Evolutionary conservation across 2,329 filamentous ascomycete genomes (phyloP).

Genomic region (Sporothrix globosa): DNA sequence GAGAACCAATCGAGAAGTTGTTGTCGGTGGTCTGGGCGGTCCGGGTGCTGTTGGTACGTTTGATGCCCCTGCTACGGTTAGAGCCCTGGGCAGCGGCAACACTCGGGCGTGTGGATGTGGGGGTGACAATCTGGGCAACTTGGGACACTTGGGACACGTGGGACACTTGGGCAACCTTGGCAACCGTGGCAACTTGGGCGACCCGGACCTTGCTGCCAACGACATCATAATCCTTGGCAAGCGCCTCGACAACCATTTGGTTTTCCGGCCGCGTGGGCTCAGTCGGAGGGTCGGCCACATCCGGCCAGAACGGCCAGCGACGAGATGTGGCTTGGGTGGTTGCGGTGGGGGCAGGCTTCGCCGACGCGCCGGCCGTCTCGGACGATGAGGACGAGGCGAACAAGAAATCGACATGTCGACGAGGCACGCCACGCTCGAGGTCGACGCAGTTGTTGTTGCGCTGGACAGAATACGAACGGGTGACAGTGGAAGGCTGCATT

Average conservation of each 20-base stretch:
- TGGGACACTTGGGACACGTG: background rate
- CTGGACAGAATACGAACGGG: background rate
- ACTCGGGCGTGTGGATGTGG: too few species aligned
- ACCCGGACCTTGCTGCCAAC: background rate
- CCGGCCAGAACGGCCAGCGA: constrained; percentile 7
- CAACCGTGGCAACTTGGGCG: background rate
- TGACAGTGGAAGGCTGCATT: background rate
- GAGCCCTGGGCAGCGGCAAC: background rate
- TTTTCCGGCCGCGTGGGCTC: background rate
- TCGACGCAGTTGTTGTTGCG: background rate
- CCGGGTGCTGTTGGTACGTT: background rate
- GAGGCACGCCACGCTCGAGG: background rate
- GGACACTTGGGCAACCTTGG: too few species aligned
- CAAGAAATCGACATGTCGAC: background rate
- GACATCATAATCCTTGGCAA: background rate
- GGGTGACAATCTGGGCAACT: too few species aligned
- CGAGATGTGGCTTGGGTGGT: background rate
- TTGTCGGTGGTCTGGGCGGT: background rate
- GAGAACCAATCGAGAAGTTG: background rate
- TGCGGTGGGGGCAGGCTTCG: background rate
- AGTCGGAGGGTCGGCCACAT: too few species aligned
- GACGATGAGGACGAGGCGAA: too few species aligned
- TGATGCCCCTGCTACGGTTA: background rate
- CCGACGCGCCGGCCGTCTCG: too few species aligned
- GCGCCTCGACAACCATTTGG: background rate